A percentile compares a stretch with the other conserved stretches of the same genome.
Conservation (phyloP, 768 basidiomycete genomes). For the Boletales sp. region DNA sequence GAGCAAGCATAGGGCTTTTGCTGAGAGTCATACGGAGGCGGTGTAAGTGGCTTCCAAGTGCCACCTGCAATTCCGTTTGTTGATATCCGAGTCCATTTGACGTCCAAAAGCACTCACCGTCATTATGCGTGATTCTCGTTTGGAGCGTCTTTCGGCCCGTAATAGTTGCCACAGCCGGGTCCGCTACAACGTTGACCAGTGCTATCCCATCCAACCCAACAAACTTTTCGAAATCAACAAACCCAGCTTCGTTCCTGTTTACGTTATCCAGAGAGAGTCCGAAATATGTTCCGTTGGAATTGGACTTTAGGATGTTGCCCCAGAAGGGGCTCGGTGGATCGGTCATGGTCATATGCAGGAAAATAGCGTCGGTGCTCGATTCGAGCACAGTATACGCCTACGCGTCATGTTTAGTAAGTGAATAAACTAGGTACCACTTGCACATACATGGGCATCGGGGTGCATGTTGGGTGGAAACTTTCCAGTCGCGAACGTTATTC, state of each 20-base stretch:
- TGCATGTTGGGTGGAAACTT: conserved; percentile 89
- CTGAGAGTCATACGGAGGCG: conserved; percentile 73
- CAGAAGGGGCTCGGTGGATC: conserved; percentile 69
- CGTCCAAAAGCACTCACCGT: conserved; percentile 51
- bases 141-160: conserved; percentile 73
- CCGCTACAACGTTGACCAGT: conserved; percentile 84
- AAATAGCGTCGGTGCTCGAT: conserved; percentile 88
- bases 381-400: conserved; percentile 94
- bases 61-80: conserved; percentile 48
- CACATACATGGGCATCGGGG: conserved; percentile 84
- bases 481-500: conserved; percentile 77
- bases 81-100: background rate
- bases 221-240: conserved; percentile 98
- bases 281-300: conserved; percentile 98
- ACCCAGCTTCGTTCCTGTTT: conserved; percentile 85
- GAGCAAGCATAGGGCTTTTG: conserved; percentile 70
- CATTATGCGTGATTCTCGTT: conserved; percentile 92
- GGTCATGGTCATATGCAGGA: conserved; percentile 94
- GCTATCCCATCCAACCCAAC: conserved; percentile 95
- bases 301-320: conserved; percentile 93
- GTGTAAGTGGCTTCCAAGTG: conserved; percentile 78
- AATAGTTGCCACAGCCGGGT: conserved; percentile 69
- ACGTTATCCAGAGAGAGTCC: conserved; percentile 82
- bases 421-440: background rate
- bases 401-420: background rate